phyloP scores from a whole-genome alignment of 306 rosid genomes.

The Cotoneaster glaucophyllus region DNA sequence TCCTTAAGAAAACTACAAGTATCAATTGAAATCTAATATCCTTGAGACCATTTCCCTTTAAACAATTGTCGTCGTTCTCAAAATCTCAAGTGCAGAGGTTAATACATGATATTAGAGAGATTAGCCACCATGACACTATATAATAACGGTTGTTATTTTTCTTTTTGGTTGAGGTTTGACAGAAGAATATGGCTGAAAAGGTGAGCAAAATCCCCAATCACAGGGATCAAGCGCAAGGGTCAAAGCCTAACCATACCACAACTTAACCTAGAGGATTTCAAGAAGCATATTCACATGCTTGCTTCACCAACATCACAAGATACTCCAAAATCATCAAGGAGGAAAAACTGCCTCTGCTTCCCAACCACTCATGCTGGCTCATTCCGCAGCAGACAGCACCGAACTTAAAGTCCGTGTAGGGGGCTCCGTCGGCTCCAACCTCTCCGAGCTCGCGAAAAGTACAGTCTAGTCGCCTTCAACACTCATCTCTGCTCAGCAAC shows the following conservation, averaged over 20 bases:
- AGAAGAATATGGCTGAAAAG: constrained; percentile 30
- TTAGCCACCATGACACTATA: too few species aligned
- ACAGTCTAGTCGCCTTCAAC: too few species aligned
- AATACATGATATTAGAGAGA: too few species aligned
- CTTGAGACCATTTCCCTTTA: not conserved
- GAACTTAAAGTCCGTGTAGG: constrained; percentile 25
- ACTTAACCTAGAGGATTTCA: constrained; percentile 20
- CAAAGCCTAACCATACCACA: constrained; percentile 26
- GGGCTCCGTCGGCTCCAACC: constrained; percentile 48
- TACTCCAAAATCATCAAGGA: constrained; percentile 21
- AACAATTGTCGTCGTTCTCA: too few species aligned
- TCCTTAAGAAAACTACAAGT: not conserved
- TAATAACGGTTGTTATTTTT: not conserved
- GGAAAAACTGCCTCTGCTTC: constrained; percentile 64
- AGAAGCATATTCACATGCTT: constrained; percentile 32
- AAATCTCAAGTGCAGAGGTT: too few species aligned
- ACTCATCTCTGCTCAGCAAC: too few species aligned
- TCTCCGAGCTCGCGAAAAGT: not conserved
- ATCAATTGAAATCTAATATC: not conserved
- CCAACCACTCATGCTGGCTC: constrained; percentile 86
- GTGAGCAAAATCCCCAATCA: constrained; percentile 18
- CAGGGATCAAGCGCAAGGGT: constrained; percentile 2
- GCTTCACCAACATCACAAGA: constrained; percentile 35
- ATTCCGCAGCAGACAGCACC: constrained; percentile 64
- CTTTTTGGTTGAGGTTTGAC: not conserved